Evolutionary conservation across 805 yeast species (phyloP).

Genomic region (Starmerella stigmatis): DNA sequence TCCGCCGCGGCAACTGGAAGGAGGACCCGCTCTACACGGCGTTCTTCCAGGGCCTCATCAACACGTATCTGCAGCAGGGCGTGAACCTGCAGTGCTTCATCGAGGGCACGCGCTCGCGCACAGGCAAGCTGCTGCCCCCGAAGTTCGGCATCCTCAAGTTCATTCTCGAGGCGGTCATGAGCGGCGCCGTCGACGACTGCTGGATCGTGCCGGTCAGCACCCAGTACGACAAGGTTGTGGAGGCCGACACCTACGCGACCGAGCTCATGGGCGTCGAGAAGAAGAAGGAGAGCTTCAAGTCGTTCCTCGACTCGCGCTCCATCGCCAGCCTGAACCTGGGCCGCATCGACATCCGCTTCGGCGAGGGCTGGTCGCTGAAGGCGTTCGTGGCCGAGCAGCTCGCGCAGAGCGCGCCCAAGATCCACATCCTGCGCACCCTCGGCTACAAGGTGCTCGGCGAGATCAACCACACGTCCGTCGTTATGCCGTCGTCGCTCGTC

Average conservation of each 20-base stretch:
- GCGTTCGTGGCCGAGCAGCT: conserved; percentile 29
- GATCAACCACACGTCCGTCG: conserved; percentile 40
- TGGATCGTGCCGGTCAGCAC: conserved; percentile 48
- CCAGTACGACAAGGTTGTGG: conserved; percentile 51
- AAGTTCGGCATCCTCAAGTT: conserved; percentile 52
- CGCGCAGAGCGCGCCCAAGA: conserved; percentile 12
- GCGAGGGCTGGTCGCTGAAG: conserved; percentile 36
- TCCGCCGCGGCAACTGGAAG: conserved; percentile 39
- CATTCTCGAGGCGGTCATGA: conserved; percentile 38
- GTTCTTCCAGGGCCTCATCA: conserved; percentile 36
- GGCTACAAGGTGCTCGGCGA: conserved; percentile 47
- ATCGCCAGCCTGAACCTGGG: conserved; percentile 32
- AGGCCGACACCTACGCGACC: conserved; percentile 42
- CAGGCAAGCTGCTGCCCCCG: conserved; percentile 53
- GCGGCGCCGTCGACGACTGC: conserved; percentile 35
- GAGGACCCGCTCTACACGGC: conserved; percentile 37
- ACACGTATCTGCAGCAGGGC: conserved; percentile 40
- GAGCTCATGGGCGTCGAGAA: conserved; percentile 51
- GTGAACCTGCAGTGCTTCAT: conserved; percentile 49
- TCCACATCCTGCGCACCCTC: conserved; percentile 36
- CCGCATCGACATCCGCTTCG: conserved; percentile 35
- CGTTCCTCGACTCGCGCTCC: conserved; percentile 30
- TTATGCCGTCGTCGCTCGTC: conserved; percentile 46
- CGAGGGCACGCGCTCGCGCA: conserved; percentile 57
- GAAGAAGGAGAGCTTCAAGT: conserved; percentile 40